Base-by-base conservation (phyloP, 2,329 filamentous ascomycete genomes). In the Ophiostoma montium region DNA sequence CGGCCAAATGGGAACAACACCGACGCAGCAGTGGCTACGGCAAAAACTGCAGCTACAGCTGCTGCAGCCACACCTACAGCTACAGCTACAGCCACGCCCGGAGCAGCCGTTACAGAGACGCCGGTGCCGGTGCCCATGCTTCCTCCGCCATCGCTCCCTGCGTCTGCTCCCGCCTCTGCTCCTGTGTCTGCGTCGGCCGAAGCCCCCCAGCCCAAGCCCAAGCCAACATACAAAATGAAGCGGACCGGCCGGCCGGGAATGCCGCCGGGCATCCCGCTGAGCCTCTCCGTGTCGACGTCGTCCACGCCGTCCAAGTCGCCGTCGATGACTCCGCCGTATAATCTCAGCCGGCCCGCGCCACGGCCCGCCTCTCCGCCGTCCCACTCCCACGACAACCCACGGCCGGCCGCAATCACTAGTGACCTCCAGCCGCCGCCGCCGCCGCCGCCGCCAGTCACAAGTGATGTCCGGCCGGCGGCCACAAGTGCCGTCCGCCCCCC, bases 181-280 rank as follows among this genome's bases (percentile, higher is more conserved):
- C 21, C 36, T 19, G 21, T 16, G 36, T 11, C 36, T 11, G 36
- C 10, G 36, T 18, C 16, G 5, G 16, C 9, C 19, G 35, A 38
- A 10, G 3, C 4, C 9, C 32, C 19, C 9, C 30, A 38, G 19
- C 32, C 19, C 9, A 38, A 38, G 19, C 32, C 35, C 11, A 35
- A 30, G 45, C 45, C 45, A 6, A 31, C 33, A 2, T 47, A 47
- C 18, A 47, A 47, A 11, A 47, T 47, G 45, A 47, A 47, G 33
- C 32, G 45, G 6, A 47, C 45, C 10, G 45, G 45, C 6, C 35
- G 35, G 23, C 45, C 45, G n/a, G 45, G 32, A 32, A 47, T 36
- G 32, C 32, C 35, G 32, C 42, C 42, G 12, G 42, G 42, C 5
- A 44, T 44, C 10, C 42, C 42, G 11, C 42, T 32, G 15, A 44